These are phyloP conservation scores for Nannochloropsis salina DNA, from an alignment of 108 stramenopile species.

Conservation along the genomic window DNA sequence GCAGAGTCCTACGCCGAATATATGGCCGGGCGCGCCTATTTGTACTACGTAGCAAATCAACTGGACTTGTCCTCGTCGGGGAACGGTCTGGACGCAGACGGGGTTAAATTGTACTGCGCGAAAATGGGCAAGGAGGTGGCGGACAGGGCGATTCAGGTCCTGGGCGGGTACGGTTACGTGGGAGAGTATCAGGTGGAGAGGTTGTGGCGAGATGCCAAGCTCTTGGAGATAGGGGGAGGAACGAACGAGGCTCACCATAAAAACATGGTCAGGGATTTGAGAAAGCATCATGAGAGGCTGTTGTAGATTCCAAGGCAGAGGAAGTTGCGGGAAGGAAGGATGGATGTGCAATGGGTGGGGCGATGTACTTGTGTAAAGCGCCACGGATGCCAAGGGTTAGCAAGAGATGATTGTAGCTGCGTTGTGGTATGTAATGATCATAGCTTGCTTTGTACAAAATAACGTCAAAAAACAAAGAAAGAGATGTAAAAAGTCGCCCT, in stretches of 20 bases:
- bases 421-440: too few species aligned
- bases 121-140: constrained; percentile 90
- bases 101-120: constrained; percentile 91
- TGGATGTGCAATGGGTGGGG: background rate
- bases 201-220: constrained; percentile 94
- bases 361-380: background rate
- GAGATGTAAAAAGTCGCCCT: too few species aligned
- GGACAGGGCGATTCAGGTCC: constrained; percentile 92
- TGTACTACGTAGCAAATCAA: constrained; percentile 73
- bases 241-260: constrained; percentile 98
- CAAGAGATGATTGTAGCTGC: background rate
- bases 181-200: constrained; percentile 95
- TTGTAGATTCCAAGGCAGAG: background rate
- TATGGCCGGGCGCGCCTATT: constrained; percentile 86
- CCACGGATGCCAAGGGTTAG: background rate
- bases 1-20: constrained; percentile 81
- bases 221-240: constrained; percentile 98
- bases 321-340: background rate
- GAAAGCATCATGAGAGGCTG: background rate
- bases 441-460: too few species aligned
- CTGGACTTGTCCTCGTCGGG: constrained; percentile 65
- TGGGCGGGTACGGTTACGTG: constrained; percentile 97
- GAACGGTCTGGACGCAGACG: constrained; percentile 83
- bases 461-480: too few species aligned
- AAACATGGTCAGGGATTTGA: constrained; percentile 71